phyloP scores from a whole-genome alignment of 1,284 basidiomycete genomes.

The Athelia sp. region DNA sequence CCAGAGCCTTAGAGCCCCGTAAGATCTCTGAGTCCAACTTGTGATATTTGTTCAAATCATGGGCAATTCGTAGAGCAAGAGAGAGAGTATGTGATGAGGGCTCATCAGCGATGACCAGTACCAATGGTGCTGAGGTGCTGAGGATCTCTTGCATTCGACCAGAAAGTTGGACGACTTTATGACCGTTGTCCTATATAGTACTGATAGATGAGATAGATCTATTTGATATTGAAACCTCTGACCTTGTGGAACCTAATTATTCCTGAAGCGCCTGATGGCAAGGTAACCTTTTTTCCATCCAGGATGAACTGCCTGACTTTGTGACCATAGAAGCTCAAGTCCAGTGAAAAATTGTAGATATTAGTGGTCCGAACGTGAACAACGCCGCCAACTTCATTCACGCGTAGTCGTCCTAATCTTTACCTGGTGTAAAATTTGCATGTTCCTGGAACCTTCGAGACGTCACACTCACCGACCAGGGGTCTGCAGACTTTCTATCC shows the following conservation, averaged over 20 bases:
- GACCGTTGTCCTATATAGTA: not conserved
- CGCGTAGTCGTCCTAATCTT: not conserved
- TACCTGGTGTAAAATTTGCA: not conserved
- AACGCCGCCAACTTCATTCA: slow-evolving; percentile 8
- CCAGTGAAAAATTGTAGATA: slow-evolving; percentile 34
- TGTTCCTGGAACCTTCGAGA: slow-evolving; percentile 11
- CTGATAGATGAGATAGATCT: not conserved
- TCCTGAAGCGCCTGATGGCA: not conserved
- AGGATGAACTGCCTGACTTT: slow-evolving; percentile 6
- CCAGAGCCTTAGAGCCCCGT: slow-evolving; percentile 34
- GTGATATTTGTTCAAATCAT: slow-evolving; percentile 66
- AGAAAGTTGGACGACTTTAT: slow-evolving; percentile 28
- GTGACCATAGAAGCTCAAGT: slow-evolving; percentile 10
- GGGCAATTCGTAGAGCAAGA: slow-evolving; percentile 59
- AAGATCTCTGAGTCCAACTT: slow-evolving; percentile 64
- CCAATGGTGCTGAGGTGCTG: slow-evolving; percentile 43
- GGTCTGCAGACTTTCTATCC: slow-evolving; percentile 42
- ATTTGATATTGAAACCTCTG: not conserved
- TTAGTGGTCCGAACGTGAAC: slow-evolving; percentile 34
- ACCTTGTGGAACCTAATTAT: not conserved
- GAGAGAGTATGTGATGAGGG: slow-evolving; percentile 29
- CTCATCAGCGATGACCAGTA: slow-evolving; percentile 47
- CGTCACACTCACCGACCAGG: slow-evolving; percentile 53
- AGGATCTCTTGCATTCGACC: slow-evolving; percentile 65
- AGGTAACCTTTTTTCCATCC: slow-evolving; percentile 1